Evolutionary conservation across 305 asterid genomes (phyloP).

Genomic region (Fraxinus angustifolia): DNA sequence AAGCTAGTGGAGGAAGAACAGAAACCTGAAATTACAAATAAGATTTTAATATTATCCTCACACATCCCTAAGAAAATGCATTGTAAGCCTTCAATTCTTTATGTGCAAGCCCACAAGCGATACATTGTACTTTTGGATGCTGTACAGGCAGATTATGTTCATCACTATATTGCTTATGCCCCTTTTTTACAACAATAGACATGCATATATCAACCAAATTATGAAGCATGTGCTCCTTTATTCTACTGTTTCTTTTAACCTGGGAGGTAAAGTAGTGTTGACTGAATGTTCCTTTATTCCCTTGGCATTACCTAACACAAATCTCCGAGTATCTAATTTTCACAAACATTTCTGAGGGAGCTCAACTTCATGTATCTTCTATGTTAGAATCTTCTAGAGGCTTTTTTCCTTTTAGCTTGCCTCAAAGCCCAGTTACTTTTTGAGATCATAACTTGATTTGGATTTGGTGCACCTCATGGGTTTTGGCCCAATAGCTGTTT

Average conservation of each 20-base stretch:
- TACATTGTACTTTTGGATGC: background rate
- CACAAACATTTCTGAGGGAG: background rate
- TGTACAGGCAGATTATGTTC: background rate
- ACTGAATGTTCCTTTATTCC: background rate
- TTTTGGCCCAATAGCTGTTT: background rate
- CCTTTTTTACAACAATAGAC: background rate
- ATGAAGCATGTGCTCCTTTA: background rate
- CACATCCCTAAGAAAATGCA: background rate
- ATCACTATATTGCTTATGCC: background rate
- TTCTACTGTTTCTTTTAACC: background rate
- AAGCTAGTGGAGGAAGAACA: constrained; percentile 93
- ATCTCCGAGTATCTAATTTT: background rate
- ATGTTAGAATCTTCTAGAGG: background rate
- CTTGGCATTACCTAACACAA: background rate
- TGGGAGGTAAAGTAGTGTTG: background rate
- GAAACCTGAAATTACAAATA: constrained; percentile 64
- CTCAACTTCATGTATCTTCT: background rate
- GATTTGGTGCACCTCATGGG: background rate
- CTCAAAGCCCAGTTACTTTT: background rate
- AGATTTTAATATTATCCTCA: background rate
- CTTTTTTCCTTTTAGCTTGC: background rate
- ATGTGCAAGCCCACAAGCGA: background rate
- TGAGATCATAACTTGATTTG: background rate
- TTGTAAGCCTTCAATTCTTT: background rate
- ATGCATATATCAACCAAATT: background rate